Conservation (phyloP, 2,329 filamentous ascomycete species). For the Gremmenia infestans region DNA sequence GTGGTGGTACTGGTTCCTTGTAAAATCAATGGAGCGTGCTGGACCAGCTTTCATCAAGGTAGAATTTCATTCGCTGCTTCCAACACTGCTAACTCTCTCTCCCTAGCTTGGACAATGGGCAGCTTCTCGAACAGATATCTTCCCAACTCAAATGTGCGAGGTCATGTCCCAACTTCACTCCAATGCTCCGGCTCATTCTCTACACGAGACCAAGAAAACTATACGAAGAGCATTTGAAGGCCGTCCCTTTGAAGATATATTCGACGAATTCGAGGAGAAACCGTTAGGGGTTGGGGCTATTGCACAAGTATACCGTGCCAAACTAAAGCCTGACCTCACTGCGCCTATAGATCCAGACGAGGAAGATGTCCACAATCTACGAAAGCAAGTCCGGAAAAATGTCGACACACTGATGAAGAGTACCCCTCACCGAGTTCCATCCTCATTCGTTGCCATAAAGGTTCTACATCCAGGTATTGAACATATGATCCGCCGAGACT, state of each 20-base stretch:
- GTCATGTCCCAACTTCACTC: conserved; percentile 95
- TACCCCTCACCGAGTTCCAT: conserved; percentile 78
- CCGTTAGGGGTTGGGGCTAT: conserved; percentile 94
- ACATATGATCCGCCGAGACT: conserved; percentile 79
- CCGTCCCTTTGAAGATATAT: conserved; percentile 80
- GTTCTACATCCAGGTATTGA: conserved; percentile 92
- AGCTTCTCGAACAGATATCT: conserved; percentile 92
- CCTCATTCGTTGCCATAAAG: conserved; percentile 90
- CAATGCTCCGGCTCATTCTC: conserved; percentile 85
- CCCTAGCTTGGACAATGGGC: conserved; percentile 91
- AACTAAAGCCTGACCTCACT: conserved; percentile 74
- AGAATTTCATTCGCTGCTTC: conserved; percentile 8
- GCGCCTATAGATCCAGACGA: conserved; percentile 55
- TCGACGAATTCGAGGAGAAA: conserved; percentile 87
- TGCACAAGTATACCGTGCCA: conserved; percentile 95
- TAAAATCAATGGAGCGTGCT: conserved; percentile 83
- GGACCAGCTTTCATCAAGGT: conserved; percentile 98
- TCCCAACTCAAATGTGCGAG: conserved; percentile 84
- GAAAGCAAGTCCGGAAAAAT: conserved; percentile 69
- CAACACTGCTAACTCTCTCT: conserved; percentile 17
- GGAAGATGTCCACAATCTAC: conserved; percentile 51
- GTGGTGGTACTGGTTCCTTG: conserved; percentile 92
- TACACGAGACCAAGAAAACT: conserved; percentile 72
- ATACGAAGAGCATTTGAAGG: conserved; percentile 79
- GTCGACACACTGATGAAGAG: conserved; percentile 85